phyloP scores from a whole-genome alignment of 1,284 basidiomycete genomes.

The Spongispora temasekensis region DNA sequence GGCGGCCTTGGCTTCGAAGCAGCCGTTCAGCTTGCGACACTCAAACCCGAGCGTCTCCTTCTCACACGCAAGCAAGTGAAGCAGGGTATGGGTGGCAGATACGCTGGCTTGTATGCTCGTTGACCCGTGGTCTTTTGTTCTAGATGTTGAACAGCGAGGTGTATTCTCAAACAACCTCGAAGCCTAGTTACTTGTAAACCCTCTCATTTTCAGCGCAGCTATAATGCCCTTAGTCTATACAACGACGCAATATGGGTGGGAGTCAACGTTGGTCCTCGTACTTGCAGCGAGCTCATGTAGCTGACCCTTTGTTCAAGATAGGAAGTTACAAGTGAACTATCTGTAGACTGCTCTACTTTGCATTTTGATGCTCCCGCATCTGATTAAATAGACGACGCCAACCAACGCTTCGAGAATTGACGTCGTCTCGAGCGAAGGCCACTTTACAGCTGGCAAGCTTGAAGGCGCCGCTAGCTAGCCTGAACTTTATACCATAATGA shows the following conservation, averaged over 20 bases:
- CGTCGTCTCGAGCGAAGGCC: conserved; percentile 31
- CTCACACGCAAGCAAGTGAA: conserved; percentile 29
- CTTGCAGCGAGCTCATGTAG: background rate
- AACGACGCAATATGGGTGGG: conserved; percentile 34
- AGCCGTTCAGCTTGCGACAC: conserved; percentile 29
- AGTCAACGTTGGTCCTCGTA: conserved; percentile 25
- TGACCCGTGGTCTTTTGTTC: background rate
- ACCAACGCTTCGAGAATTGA: conserved; percentile 28
- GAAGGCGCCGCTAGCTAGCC: conserved; percentile 13
- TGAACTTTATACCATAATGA: too few relatives aligned
- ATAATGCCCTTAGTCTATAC: conserved; percentile 16
- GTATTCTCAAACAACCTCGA: conserved; percentile 19
- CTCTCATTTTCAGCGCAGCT: conserved; percentile 29
- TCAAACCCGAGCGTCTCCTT: conserved; percentile 29
- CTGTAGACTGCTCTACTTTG: conserved; percentile 34
- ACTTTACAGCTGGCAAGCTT: conserved; percentile 14
- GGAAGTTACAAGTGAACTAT: conserved; percentile 37
- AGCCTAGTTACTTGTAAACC: conserved; percentile 28
- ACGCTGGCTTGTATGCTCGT: background rate
- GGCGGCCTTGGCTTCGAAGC: conserved; percentile 39
- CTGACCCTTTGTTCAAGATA: background rate
- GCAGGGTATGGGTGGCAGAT: conserved; percentile 14
- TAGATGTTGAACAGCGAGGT: conserved; percentile 24
- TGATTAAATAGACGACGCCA: conserved; percentile 28
- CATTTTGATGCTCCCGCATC: conserved; percentile 35